Evolutionary conservation across 2,329 filamentous ascomycete species (phyloP).

Genomic region (Xylaria polymorpha): DNA sequence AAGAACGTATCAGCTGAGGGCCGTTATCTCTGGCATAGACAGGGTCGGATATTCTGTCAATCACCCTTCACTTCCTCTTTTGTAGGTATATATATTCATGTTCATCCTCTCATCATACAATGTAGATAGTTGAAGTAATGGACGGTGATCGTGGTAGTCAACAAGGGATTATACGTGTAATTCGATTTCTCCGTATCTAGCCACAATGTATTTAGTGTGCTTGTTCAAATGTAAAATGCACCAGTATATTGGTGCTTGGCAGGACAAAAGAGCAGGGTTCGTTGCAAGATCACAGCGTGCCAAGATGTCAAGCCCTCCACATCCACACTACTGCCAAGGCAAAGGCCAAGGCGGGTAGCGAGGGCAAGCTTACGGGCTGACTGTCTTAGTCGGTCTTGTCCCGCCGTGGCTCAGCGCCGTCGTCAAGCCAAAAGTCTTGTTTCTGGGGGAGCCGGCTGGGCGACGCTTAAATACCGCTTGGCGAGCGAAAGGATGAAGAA

Average conservation of each 20-base stretch:
- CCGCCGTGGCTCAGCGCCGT: conserved; percentile 31
- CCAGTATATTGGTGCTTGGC: conserved; percentile 24
- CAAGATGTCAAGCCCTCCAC: conserved; percentile 30
- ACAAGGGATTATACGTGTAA: conserved; percentile 16
- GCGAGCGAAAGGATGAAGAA: conserved; percentile 1
- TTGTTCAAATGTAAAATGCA: conserved; percentile 4
- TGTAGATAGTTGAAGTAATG: conserved; percentile 1
- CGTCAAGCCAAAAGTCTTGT: conserved; percentile 38
- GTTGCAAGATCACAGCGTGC: conserved; percentile 20
- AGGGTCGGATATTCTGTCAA: neutral
- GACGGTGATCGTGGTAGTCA: neutral
- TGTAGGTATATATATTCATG: neutral
- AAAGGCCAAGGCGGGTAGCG: conserved; percentile 31
- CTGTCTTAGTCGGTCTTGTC: conserved; percentile 32
- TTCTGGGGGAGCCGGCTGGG: conserved; percentile 33
- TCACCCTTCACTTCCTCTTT: neutral
- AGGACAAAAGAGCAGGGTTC: conserved; percentile 26
- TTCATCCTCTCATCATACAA: neutral
- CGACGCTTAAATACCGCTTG: conserved; percentile 30
- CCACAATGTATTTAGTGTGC: neutral
- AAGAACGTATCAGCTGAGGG: neutral
- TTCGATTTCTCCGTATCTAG: conserved; percentile 20
- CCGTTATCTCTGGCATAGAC: neutral
- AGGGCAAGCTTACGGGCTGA: conserved; percentile 32
- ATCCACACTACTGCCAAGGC: conserved; percentile 21